Conservation (phyloP, 2,329 filamentous ascomycete genomes). For the Bipolaris gigantea region DNA sequence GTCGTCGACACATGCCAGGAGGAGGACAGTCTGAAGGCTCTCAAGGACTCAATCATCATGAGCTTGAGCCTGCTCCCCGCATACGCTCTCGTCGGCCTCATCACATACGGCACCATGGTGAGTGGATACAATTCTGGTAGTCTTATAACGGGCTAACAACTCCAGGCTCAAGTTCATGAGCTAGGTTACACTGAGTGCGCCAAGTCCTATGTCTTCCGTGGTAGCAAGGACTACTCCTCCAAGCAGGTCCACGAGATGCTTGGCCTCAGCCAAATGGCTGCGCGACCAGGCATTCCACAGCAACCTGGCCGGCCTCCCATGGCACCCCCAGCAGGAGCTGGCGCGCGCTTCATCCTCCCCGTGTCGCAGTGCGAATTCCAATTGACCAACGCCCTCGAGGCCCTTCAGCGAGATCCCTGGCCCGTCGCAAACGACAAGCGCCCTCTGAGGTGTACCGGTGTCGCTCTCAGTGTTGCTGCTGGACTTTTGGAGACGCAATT, state of each 20-base stretch:
- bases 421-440: conserved; percentile 92
- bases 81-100: conserved; percentile 78
- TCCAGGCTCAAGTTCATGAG: conserved; percentile 89
- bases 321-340: conserved; percentile 71
- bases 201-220: conserved; percentile 97
- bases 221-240: conserved; percentile 95
- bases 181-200: conserved; percentile 97
- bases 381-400: conserved; percentile 92
- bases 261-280: conserved; percentile 70
- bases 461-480: conserved; percentile 93
- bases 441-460: conserved; percentile 87
- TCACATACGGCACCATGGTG: conserved; percentile 93
- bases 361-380: conserved; percentile 97
- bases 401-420: conserved; percentile 96
- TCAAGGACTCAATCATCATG: conserved; percentile 86
- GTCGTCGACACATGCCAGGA: conserved; percentile 88
- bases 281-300: conserved; percentile 69
- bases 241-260: conserved; percentile 99
- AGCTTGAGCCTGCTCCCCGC: conserved; percentile 80
- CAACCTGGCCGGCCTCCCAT: conserved; percentile 71
- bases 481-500: conserved; percentile 92
- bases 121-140: not conserved
- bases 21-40: conserved; percentile 77
- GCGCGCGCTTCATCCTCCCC: conserved; percentile 87
- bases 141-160: conserved; percentile 17